Base-by-base conservation (phyloP, 805 yeast species). In the Pichia nanzhaoensis region DNA sequence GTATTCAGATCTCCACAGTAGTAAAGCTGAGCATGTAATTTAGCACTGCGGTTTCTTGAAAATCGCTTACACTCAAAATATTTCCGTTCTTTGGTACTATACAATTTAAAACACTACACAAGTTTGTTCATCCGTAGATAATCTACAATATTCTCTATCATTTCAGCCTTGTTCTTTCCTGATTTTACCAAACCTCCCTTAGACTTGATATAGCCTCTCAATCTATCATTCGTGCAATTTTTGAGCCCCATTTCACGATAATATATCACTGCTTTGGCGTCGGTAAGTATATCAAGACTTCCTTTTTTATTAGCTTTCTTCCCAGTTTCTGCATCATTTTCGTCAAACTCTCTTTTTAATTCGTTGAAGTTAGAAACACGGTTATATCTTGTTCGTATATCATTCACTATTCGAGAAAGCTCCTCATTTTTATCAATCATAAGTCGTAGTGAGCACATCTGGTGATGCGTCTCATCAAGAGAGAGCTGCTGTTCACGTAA, bases 111-210 rank as follows among this genome's bases (percentile, higher is more conserved):
- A 12, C 12, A 28, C 21, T 30, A 22, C 17, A 44, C 30, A 37
- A 45, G 13, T 8, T 35, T 16, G 28, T 40, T 35, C 8, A 30
- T 42, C 18, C 16, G 20, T 36, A 47, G 54, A 42, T 54, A 61
- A 9, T 57, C 62, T 1, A 33, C 43, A 19, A 76, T 73, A 47
- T 68, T 71, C 8, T 62, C 66, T 16, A 75, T 61, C 57, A 74
- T 56, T 28, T 67, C 78, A 14, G 52, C 63, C 52, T 74, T 76
- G 39, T 61, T 68, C 1, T 63, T 53, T 0, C 69, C 78, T 22
- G 51, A 46, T 24, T 58, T 62, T 17, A 71, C 70, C 37, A 51
- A 38, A 22, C 55, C 61, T 35, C 63, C 61, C 49, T 71, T 66
- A 20, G 63, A 56, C 18, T 53, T 55, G 40, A 67, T 65, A 48